A percentile compares a stretch with the other conserved stretches of the same genome.
Evolutionary conservation across 352 stramenopile genomes (phyloP).

Genomic region (Achlya hypogyna): DNA sequence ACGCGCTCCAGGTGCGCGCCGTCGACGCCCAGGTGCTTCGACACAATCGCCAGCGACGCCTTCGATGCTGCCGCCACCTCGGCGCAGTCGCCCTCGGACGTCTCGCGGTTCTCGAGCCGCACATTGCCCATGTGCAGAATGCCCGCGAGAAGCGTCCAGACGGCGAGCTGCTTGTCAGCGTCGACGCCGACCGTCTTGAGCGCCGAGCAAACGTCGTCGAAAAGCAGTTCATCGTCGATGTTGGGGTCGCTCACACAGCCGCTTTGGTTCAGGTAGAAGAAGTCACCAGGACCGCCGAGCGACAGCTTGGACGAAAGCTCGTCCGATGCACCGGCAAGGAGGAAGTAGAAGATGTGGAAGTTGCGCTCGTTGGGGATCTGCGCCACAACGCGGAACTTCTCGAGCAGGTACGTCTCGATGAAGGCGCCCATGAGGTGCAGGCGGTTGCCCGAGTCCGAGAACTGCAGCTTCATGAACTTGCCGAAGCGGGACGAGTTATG

Average conservation of each 20-base stretch:
- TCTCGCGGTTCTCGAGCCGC: constrained; percentile 62
- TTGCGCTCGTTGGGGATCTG: constrained; percentile 83
- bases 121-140: constrained; percentile 80
- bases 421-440: constrained; percentile 70
- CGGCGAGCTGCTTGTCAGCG: constrained; percentile 47
- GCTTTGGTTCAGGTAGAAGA: constrained; percentile 82
- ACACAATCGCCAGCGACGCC: constrained; percentile 29
- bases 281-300: constrained; percentile 45
- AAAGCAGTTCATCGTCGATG: constrained; percentile 80
- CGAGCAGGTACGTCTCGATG: constrained; percentile 83
- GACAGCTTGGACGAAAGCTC: constrained; percentile 47
- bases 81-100: constrained; percentile 61
- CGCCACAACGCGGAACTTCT: constrained; percentile 84
- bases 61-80: constrained; percentile 48
- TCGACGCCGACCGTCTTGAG: constrained; percentile 72
- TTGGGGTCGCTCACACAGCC: constrained; percentile 73
- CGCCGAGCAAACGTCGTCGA: constrained; percentile 73
- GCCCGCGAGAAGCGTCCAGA: constrained; percentile 69
- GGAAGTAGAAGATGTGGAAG: constrained; percentile 89
- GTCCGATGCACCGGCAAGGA: constrained; percentile 66
- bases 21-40: constrained; percentile 63
- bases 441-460: constrained; percentile 36
- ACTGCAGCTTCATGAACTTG: constrained; percentile 88
- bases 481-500: constrained; percentile 83
- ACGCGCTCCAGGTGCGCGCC: constrained; percentile 45